Percentiles rank a stretch among this genome's conserved stretches.
Evolutionary conservation across 225 moss, liverwort and hornwort genomes (phyloP).

Genomic region (Polytrichum formosum): DNA sequence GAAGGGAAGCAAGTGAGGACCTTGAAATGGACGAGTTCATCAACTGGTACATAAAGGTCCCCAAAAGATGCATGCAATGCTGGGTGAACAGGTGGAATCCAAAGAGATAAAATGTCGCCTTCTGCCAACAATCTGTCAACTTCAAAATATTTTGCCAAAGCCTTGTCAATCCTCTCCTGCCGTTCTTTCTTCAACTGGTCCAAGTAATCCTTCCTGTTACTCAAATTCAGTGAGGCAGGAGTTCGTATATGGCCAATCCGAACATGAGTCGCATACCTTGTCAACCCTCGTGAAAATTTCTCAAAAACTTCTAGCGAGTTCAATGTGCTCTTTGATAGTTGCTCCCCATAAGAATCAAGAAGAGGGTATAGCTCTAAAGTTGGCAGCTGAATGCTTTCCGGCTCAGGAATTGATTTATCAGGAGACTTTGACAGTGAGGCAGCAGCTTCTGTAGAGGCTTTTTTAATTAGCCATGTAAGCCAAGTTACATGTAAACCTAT

Average conservation of each 20-base stretch:
- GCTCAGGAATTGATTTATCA: conserved; percentile 10
- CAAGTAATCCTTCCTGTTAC: conserved; percentile 40
- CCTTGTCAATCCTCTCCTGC: conserved; percentile 68
- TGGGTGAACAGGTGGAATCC: conserved; percentile 39
- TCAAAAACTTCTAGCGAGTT: conserved; percentile 16
- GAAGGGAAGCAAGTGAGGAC: conserved; percentile 17
- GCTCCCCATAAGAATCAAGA: conserved; percentile 21
- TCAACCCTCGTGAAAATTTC: conserved; percentile 23
- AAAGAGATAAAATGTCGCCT: conserved; percentile 76
- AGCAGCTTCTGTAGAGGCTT: conserved; percentile 20
- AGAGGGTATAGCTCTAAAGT: conserved; percentile 42
- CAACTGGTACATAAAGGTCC: conserved; percentile 27
- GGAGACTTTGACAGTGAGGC: conserved; percentile 13
- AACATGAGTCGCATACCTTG: conserved; percentile 48
- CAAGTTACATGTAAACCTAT: conserved; percentile 53
- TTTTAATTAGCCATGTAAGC: conserved; percentile 34
- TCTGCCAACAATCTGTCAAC: conserved; percentile 68
- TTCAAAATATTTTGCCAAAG: conserved; percentile 73
- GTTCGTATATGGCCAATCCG: conserved; percentile 54
- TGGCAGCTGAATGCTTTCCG: conserved; percentile 5
- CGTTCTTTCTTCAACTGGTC: conserved; percentile 35
- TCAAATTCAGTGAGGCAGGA: conserved; percentile 36
- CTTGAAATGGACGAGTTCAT: conserved; percentile 80
- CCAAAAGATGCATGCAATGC: conserved; percentile 41
- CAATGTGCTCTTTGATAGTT: conserved; percentile 14